A percentile compares a stretch with the other conserved stretches of the same genome.
phyloP scores from a whole-genome alignment of 768 basidiomycete species.

The Collybia sordida region DNA sequence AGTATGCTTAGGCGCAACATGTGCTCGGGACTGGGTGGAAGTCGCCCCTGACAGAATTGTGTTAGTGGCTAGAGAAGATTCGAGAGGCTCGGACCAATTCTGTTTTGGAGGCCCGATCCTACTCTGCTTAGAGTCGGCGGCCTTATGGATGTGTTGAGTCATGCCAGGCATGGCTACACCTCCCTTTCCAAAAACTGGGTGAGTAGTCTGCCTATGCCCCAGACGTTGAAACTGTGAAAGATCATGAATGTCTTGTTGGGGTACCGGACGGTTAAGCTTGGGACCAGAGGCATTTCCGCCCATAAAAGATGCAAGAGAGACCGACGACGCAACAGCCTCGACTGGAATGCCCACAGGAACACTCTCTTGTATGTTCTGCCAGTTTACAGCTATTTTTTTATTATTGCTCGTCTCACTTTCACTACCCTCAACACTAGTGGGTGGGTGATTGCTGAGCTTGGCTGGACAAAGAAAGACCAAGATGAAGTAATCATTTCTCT shows the following conservation, averaged over 20 bases:
- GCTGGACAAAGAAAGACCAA: background rate
- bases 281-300: slow-evolving; percentile 78
- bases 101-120: too few species aligned
- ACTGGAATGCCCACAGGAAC: slow-evolving; percentile 28
- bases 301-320: slow-evolving; percentile 81
- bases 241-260: slow-evolving; percentile 67
- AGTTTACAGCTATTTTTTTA: slow-evolving; percentile 28
- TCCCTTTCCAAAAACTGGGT: slow-evolving; percentile 75
- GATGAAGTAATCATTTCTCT: background rate
- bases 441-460: background rate
- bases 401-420: background rate
- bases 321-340: slow-evolving; percentile 40
- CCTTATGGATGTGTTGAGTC: slow-evolving; percentile 22
- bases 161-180: slow-evolving; percentile 80
- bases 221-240: slow-evolving; percentile 69
- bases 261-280: slow-evolving; percentile 67
- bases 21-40: background rate
- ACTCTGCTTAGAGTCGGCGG: background rate
- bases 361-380: slow-evolving; percentile 42
- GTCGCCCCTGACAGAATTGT: slow-evolving; percentile 2
- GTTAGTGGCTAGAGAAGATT: background rate
- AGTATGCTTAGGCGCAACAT: slow-evolving; percentile 34
- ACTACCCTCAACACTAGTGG: too few species aligned
- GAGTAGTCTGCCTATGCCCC: slow-evolving; percentile 48
- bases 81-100: too few species aligned